Base-by-base conservation (phyloP, 495 filamentous ascomycete species). In the Evansstolkia leycettana region DNA sequence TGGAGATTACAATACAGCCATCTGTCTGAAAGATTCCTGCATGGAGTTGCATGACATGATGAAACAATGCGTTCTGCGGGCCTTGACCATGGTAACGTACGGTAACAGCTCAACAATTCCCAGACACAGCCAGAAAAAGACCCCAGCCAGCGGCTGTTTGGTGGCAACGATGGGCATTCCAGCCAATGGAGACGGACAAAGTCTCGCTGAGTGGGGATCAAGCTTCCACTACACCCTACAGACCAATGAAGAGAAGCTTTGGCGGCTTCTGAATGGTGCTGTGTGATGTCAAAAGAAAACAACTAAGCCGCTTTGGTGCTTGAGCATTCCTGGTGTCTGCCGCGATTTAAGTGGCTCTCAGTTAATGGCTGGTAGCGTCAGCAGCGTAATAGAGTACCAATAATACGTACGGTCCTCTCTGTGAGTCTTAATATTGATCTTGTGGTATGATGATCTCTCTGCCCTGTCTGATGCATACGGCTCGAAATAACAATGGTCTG, bases 161-260 rank as follows among this genome's bases (percentile, higher is more conserved):
- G 52, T 60, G 48, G 49, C 57, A 41, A 60, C 23, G 33, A 30
- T 37, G 31, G 36, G 17, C 20, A 17, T 6, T n/a, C 34, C 7
- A 3, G 2, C 55, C 55, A 55, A 58, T 56, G 15, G 30, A 0
- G 25, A 25, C 15, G 6, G 19, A 14, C 17, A 41, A 18, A 38
- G 31, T 25, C 3, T 18, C 9, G 17, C 30, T n/a, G 15, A 4
- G n/a, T 27, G 13, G 28, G 12, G 28, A 4, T 15, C 28, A 29
- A 23, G 20, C 20, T 23, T 23, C 20, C 20, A 23, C 20, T 23
- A 23, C 9, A 9, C 20, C 20, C 20, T 23, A 9, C 20, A 23
- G 9, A 5, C 20, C 20, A 23, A 23, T 23, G 20, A 23, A 23
- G 20, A 9, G 20, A 23, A 23, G 20, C 20, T 23, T 9, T 23